Conservation (phyloP, 345 rosid genomes). For the Eucalyptus caleyi region DNA sequence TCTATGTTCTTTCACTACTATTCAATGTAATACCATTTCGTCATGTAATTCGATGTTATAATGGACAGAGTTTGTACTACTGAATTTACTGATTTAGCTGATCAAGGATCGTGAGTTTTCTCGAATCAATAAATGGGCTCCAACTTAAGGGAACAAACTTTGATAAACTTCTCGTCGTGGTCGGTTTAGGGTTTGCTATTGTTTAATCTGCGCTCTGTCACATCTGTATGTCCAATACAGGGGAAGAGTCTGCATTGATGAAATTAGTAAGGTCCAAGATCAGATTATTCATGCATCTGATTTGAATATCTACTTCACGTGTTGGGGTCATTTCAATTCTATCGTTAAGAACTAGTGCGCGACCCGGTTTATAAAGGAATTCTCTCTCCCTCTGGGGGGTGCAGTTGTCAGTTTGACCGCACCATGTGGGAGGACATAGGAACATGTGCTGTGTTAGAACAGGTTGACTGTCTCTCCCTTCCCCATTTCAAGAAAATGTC, state of each 20-base stretch:
- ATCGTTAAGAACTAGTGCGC: neutral
- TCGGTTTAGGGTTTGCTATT: neutral
- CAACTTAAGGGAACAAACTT: neutral
- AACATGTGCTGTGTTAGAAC: neutral
- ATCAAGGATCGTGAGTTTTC: neutral
- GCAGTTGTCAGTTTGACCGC: neutral
- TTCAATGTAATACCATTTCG: neutral
- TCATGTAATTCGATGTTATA: neutral
- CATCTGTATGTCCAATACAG: neutral
- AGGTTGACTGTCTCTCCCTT: neutral
- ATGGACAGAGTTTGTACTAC: neutral
- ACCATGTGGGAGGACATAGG: neutral
- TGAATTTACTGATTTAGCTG: neutral
- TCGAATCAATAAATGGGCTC: neutral
- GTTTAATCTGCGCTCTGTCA: neutral
- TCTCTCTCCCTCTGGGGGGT: neutral
- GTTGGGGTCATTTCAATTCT: neutral
- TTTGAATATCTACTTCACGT: neutral
- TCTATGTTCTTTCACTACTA: accelerated
- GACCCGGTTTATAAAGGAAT: neutral
- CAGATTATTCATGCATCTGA: neutral
- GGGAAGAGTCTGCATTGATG: neutral
- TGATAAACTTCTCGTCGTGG: neutral
- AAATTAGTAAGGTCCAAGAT: neutral
- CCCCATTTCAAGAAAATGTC: neutral